Percentiles rank a stretch among this genome's conserved stretches.
These are phyloP conservation scores for Stentor roeselii DNA, from an alignment of 73 alveolate species.

Conservation along the genomic window DNA sequence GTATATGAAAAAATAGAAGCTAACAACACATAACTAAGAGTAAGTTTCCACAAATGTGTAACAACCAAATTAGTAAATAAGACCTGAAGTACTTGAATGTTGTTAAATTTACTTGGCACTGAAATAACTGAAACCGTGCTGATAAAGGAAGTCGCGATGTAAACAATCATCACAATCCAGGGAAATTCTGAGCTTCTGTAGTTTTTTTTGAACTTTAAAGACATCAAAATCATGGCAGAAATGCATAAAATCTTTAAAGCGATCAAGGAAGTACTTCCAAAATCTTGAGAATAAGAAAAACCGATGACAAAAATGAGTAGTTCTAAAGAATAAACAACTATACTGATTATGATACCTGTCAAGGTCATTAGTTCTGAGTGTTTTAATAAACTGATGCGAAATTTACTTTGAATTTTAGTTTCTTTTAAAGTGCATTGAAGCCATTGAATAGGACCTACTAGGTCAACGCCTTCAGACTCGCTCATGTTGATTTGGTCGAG, in stretches of 20 bases:
- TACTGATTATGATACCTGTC: neutral
- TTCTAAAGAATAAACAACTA: neutral
- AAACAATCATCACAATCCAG: slow-evolving; percentile 1
- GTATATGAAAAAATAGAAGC: neutral
- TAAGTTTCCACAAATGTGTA: neutral
- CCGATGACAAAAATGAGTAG: neutral
- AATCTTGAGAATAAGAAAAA: neutral
- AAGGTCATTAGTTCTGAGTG: neutral
- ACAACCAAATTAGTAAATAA: neutral
- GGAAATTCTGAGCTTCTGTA: neutral
- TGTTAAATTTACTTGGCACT: neutral
- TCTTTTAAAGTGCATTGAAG: neutral
- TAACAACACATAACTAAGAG: neutral
- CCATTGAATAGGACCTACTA: slow-evolving; percentile 8
- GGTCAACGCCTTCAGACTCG: neutral
- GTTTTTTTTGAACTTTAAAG: neutral
- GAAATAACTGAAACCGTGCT: neutral
- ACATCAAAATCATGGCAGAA: neutral
- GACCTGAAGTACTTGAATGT: neutral
- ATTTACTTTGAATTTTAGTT: neutral
- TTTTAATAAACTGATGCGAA: neutral
- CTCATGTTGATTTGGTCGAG: neutral
- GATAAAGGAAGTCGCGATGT: neutral
- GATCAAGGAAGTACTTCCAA: neutral
- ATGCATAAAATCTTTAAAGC: neutral